Percentiles rank a stretch among this genome's conserved stretches.
Conservation (phyloP, 192 early-diverging fungal genomes). For the Gigaspora rosea region DNA sequence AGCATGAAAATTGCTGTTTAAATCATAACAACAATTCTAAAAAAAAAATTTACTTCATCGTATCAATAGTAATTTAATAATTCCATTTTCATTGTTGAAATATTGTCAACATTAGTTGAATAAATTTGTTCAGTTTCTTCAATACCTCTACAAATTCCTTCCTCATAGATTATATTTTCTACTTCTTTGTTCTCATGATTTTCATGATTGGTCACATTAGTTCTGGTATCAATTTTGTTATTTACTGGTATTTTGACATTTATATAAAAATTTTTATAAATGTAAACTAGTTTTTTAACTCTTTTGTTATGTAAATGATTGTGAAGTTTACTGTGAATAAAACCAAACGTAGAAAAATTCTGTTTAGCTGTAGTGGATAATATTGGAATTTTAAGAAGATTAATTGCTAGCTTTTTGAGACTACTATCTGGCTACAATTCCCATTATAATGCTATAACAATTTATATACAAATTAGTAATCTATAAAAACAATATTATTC, state of each 20-base stretch:
- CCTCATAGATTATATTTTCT: too few relatives aligned
- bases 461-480: too few relatives aligned
- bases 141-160: too few relatives aligned
- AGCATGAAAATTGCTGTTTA: too few relatives aligned
- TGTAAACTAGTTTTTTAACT: constrained; percentile 11
- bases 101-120: too few relatives aligned
- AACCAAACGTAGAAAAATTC: constrained; percentile 3
- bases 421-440: neutral
- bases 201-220: neutral
- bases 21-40: too few relatives aligned
- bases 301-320: neutral
- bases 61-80: too few relatives aligned
- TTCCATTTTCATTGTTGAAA: too few relatives aligned
- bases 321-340: constrained; percentile 9
- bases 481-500: too few relatives aligned
- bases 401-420: neutral
- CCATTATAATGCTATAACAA: neutral
- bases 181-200: neutral
- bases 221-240: neutral
- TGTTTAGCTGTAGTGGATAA: neutral
- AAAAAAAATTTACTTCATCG: too few relatives aligned
- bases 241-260: neutral
- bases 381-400: neutral
- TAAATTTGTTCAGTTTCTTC: too few relatives aligned
- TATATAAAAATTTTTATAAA: neutral